Evolutionary conservation across 345 rosid species (phyloP), one percentile per base, ranked within the genome.

Genomic region (Arabis hirsuta): DNA sequence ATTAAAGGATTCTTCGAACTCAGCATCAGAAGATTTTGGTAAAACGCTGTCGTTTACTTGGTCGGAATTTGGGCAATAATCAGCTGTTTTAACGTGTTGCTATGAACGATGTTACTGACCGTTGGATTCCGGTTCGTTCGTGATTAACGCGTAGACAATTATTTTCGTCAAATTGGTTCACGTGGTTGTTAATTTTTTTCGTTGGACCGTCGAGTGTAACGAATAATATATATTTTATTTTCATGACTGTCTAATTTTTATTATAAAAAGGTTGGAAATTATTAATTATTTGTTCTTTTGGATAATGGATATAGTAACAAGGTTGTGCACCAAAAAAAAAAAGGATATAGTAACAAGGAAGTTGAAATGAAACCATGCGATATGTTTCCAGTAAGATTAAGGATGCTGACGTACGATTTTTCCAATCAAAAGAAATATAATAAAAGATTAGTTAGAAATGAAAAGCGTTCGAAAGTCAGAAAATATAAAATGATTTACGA

Each of bases 121-220:
- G 78, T 74, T 53, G 13, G 76, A 63, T 72, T 19, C 24, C n/a
- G 7, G 9, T 32, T 62, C n/a, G 36, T 46, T 10, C 10, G 9
- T 54, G 39, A 32, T 63, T 13, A 38, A 73, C 70, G 24, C 51
- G 51, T 42, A 16, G 6, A 64, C 16, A 43, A 34, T 36, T 20
- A 19, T 56, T 61, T 42, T 42, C 4, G 72, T 65, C 72, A 66
- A 73, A 73, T 13, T 57, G 77, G 52, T 65, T 48, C 77, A 65
- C 72, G 77, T 73, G 72, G 31, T 50, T 66, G 61, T 66, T 73
- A 19, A n/a, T 10, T 41, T 65, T 41, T 65, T 29, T 57, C 38
- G 67, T 58, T 73, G 61, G 78, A 66, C 72, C 72, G 39, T 66
- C n/a, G 51, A 45, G 19, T 36, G 38, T 26, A 43, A 19, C 39